These are phyloP conservation scores for Globisporangium yorkense DNA, from an alignment of 352 stramenopile genomes.

Conservation along the genomic window DNA sequence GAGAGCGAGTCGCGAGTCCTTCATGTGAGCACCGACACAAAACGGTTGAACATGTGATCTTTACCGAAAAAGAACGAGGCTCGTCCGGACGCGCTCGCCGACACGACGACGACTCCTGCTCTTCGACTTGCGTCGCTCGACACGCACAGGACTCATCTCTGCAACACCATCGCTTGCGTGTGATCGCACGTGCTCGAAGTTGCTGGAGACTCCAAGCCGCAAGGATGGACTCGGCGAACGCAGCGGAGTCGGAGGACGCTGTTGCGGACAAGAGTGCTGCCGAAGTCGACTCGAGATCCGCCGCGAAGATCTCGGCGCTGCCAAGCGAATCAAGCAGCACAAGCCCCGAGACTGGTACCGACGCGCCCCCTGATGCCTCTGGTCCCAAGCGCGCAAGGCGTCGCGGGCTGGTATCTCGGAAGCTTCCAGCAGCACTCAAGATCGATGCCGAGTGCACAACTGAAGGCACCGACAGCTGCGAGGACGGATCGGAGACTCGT, in stretches of 20 bases:
- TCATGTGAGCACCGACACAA: background rate
- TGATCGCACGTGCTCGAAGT: background rate
- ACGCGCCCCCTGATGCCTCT: background rate
- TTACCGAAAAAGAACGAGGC: constrained; percentile 4
- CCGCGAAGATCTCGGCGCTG: background rate
- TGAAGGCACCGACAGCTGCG: background rate
- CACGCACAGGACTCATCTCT: background rate
- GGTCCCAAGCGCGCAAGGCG: background rate
- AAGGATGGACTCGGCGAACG: constrained; percentile 4
- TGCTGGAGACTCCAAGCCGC: background rate
- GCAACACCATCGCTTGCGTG: background rate
- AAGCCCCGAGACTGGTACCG: background rate
- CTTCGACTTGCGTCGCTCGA: background rate
- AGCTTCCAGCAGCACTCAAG: constrained; percentile 11
- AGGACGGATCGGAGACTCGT: constrained; percentile 8
- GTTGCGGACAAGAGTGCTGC: background rate
- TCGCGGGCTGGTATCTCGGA: constrained; percentile 6
- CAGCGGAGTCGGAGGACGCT: background rate
- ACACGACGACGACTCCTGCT: background rate
- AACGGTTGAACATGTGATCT: background rate
- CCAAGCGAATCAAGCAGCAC: background rate
- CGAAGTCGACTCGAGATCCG: background rate
- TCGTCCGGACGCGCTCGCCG: background rate
- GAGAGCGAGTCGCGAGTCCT: background rate
- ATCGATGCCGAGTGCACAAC: constrained; percentile 12